Base-by-base conservation (phyloP, 257 asterid genomes). In the Forsythia viridissima region DNA sequence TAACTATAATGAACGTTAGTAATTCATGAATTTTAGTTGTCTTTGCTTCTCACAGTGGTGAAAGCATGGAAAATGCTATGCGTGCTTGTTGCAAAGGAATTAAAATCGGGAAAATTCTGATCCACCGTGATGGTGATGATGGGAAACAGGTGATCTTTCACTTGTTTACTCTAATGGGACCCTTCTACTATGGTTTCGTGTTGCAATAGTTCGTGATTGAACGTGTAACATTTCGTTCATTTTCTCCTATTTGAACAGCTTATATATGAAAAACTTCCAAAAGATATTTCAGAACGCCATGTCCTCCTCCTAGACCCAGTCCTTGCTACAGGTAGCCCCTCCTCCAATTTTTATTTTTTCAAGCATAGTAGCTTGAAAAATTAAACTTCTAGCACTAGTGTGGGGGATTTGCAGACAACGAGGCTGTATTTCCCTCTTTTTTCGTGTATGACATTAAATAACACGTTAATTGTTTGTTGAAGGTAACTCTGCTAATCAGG, bases 21-120 rank as follows among this genome's bases (percentile, higher is more conserved):
- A 52, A 44, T 78, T 74, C 46, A 21, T 67, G 41, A 65, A 40
- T 5, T 3, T 52, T 67, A 67, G 37, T 18, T 71, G 74, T 65
- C 7, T 63, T 65, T 82, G 61, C 66, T 77, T 63, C 75, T 40
- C 79, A 30, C 88, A 96, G 99, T 85, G 99, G 99, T 72, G 99
- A 96, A 85, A 93, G 99, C 86, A 96, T 96, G 99, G 99, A 96
- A 87, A 96, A 96, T 61, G 99, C 99, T 69, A 79, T 96, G 74
- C 97, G 99, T 46, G 99, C 99, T 83, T 96, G 99, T 84, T 96
- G 99, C 89, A 96, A 96, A 86, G 98, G 99, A 81, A 93, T 96
- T 72, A 96, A 96, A 86, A 96, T 96, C 63, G 99, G 99, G 80
- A 96, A 96, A 86, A 93, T 96, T 70, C 86, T 93, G 85, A 96